Conservation (phyloP, 2,329 filamentous ascomycete species). For the Neurospora crassa region DNA sequence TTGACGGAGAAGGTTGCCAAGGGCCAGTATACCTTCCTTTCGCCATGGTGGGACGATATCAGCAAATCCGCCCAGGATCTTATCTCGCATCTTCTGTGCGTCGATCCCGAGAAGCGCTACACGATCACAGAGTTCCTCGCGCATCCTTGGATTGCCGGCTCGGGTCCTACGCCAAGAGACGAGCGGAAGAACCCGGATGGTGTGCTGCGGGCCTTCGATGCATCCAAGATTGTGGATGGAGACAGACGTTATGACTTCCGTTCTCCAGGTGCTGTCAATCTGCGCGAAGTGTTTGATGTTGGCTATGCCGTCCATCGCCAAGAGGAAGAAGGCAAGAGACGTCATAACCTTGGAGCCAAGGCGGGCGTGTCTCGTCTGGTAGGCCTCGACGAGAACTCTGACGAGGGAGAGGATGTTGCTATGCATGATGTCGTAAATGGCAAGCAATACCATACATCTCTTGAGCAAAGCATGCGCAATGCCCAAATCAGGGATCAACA, state of each 20-base stretch:
- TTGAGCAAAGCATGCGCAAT: conserved; percentile 82
- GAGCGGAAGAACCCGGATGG: conserved; percentile 45
- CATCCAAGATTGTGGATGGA: conserved; percentile 40
- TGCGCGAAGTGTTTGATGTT: conserved; percentile 96
- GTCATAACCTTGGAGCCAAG: conserved; percentile 72
- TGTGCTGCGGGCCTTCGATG: conserved; percentile 47
- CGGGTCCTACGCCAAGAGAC: conserved; percentile 45
- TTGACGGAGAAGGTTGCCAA: conserved; percentile 95
- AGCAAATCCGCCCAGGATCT: conserved; percentile 90
- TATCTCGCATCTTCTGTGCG: conserved; percentile 84
- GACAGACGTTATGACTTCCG: conserved; percentile 82
- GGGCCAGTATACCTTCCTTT: conserved; percentile 94
- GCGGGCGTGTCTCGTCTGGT: conserved; percentile 48
- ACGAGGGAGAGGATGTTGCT: conserved; percentile 49
- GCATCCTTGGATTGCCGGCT: conserved; percentile 86
- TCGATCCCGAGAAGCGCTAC: conserved; percentile 91
- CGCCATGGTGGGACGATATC: conserved; percentile 99
- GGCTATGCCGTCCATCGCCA: conserved; percentile 96
- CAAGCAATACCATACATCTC: conserved; percentile 42
- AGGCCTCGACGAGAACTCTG: conserved; percentile 60
- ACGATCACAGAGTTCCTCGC: conserved; percentile 85
- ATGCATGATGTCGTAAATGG: conserved; percentile 21
- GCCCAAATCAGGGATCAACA: conserved; percentile 60
- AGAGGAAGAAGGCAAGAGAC: conserved; percentile 88
- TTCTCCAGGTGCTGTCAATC: conserved; percentile 86